phyloP scores from a whole-genome alignment of 306 rosid genomes.

The Cucurbita argyrosperma region DNA sequence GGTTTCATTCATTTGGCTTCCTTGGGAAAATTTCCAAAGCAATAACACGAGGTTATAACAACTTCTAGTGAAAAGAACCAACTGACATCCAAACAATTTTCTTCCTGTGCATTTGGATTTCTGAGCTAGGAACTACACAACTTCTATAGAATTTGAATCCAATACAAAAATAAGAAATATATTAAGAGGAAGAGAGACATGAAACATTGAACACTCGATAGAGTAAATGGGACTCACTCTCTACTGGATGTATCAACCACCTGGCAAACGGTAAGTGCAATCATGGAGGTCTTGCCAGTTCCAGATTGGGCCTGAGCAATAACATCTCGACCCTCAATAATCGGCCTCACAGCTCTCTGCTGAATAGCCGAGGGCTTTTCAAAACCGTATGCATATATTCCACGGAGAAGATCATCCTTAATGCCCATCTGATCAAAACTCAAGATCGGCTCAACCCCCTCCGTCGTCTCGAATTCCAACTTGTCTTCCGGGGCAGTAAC shows the following conservation, averaged over 20 bases:
- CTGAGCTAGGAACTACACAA: background rate
- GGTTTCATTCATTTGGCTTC: background rate
- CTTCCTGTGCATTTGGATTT: background rate
- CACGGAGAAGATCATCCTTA: slow-evolving; percentile 76
- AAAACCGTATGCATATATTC: slow-evolving; percentile 78
- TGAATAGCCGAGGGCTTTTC: slow-evolving; percentile 98
- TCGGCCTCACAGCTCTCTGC: slow-evolving; percentile 87
- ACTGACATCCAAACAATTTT: background rate
- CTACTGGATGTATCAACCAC: slow-evolving; percentile 58
- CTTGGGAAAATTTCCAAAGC: background rate
- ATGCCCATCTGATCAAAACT: slow-evolving; percentile 93
- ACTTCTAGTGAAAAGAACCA: background rate
- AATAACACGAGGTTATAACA: background rate
- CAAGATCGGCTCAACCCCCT: slow-evolving; percentile 60
- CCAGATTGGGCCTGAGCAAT: slow-evolving; percentile 99
- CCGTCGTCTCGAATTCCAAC: slow-evolving; percentile 77
- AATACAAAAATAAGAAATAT: background rate
- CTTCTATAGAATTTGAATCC: background rate
- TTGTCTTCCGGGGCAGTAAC: slow-evolving; percentile 33
- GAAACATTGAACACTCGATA: background rate
- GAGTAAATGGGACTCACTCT: slow-evolving; percentile 39
- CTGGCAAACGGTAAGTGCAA: slow-evolving; percentile 89
- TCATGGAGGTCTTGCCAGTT: slow-evolving; percentile 96
- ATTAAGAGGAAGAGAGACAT: background rate
- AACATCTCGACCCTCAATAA: slow-evolving; percentile 87